These are phyloP conservation scores for Fusarium stilboides DNA, from an alignment of 2,329 filamentous ascomycete species.

Conservation along the genomic window DNA sequence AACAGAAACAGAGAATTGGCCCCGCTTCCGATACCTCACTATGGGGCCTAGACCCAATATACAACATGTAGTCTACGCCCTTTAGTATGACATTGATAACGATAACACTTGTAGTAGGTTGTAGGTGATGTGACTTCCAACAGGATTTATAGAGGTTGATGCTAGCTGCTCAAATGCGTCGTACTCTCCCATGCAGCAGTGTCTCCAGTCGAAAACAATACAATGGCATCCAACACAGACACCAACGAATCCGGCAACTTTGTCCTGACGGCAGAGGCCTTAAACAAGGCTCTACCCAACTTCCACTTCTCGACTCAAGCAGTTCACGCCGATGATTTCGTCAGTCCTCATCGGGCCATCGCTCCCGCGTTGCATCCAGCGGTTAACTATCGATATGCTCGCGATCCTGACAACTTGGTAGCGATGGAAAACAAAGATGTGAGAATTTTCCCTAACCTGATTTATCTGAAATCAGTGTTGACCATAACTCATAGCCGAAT, in stretches of 20 bases:
- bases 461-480: neutral
- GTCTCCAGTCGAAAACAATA: no score
- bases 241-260: neutral
- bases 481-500: constrained; percentile 57
- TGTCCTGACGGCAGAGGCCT: neutral
- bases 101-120: no score
- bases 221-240: no score
- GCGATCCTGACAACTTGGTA: neutral
- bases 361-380: neutral
- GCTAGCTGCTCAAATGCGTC: no score
- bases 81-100: no score
- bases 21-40: no score
- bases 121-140: no score
- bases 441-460: neutral
- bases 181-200: no score
- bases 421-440: constrained; percentile 9
- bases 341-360: constrained; percentile 1
- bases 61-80: no score
- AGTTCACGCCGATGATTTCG: constrained; percentile 1
- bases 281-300: neutral
- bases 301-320: constrained; percentile 3
- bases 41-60: no score
- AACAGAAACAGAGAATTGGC: no score
- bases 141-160: no score
- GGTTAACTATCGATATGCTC: constrained; percentile 1